Evolutionary conservation across 2,329 filamentous ascomycete genomes (phyloP), one percentile per base, ranked within the genome.

Genomic region (Trichoderma citrinoviride): DNA sequence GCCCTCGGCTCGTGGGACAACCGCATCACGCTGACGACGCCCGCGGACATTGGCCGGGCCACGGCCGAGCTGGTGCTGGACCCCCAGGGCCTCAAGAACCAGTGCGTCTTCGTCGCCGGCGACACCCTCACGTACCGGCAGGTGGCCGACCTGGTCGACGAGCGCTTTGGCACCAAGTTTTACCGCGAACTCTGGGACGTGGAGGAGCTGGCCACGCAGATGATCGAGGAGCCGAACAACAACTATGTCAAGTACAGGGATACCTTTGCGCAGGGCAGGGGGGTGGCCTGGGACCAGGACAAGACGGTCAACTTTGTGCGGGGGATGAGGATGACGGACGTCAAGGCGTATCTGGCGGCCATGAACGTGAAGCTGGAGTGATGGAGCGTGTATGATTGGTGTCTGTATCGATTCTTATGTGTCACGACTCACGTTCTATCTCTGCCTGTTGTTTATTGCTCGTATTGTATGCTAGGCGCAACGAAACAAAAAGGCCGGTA

Each of bases 1-100:
- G 87, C 82, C 0, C 75, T 92, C 14, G 85, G 87, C 0, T 75
- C 80, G 37, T 90, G 87, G 87, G 82, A 85, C 8, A 87, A 84
- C 66, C 72, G 74, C 43, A 81, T 92, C 46, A 90, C 87, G 0
- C 77, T 89, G 7, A 91, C 89, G 7, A 81, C 83, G 41, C 83
- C 87, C 1, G 71, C 75, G 54, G 89, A 91, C 73, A 91, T 92
- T 67, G 89, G 87, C 0, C 76, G 73, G 15, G 77, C 87, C 55
- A 83, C 85, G 10, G 87, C 85, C 0, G 83, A 86, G 61, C 71
- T 88, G 50, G 76, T 87, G 2, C 79, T 82, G 6, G 76, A 77
- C 3, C 77, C 80, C 0, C 69, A 69, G 2, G 74, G 67, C 1
- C 67, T 74, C 3, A 53, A 65, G 27, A 77, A 77, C 14, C 73